Evolutionary conservation across 352 stramenopile species (phyloP).

Genomic region (Globisporangium abappressorium): DNA sequence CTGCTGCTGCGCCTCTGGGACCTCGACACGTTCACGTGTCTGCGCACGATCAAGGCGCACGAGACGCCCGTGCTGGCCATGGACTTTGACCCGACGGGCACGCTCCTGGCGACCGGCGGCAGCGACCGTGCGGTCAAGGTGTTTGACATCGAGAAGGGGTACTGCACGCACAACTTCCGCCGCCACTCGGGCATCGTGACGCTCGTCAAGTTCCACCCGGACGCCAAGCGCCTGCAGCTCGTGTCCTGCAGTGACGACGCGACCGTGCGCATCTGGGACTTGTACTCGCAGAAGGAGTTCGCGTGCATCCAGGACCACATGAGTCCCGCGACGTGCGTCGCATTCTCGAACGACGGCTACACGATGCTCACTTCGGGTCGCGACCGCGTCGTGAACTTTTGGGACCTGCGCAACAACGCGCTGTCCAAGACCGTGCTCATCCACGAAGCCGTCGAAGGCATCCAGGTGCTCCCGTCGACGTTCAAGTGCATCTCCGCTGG

Average conservation of each 20-base stretch:
- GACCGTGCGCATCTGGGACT: constrained; percentile 82
- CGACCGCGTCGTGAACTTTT: constrained; percentile 93
- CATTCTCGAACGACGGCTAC: constrained; percentile 86
- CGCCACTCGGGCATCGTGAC: constrained; percentile 86
- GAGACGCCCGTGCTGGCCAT: constrained; percentile 84
- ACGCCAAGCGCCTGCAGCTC: constrained; percentile 58
- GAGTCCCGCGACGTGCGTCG: constrained; percentile 91
- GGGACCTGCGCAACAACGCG: constrained; percentile 75
- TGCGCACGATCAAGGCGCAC: constrained; percentile 77
- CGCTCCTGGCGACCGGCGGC: constrained; percentile 94
- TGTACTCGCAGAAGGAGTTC: constrained; percentile 80
- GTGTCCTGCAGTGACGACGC: constrained; percentile 78
- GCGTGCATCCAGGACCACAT: constrained; percentile 94
- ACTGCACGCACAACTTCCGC: constrained; percentile 93
- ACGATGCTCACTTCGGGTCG: constrained; percentile 87
- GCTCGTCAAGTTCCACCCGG: constrained; percentile 82
- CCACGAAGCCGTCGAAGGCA: constrained; percentile 94
- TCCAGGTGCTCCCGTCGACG: constrained; percentile 78
- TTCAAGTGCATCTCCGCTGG: constrained; percentile 51
- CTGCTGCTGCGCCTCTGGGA: constrained; percentile 84
- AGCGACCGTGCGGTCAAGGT: constrained; percentile 95
- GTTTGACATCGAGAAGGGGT: constrained; percentile 91
- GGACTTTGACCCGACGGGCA: constrained; percentile 88
- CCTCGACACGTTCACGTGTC: constrained; percentile 70
- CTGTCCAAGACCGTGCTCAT: constrained; percentile 93